Conservation (phyloP, 352 stramenopile genomes). For the Pythium rhizo-oryzae region DNA sequence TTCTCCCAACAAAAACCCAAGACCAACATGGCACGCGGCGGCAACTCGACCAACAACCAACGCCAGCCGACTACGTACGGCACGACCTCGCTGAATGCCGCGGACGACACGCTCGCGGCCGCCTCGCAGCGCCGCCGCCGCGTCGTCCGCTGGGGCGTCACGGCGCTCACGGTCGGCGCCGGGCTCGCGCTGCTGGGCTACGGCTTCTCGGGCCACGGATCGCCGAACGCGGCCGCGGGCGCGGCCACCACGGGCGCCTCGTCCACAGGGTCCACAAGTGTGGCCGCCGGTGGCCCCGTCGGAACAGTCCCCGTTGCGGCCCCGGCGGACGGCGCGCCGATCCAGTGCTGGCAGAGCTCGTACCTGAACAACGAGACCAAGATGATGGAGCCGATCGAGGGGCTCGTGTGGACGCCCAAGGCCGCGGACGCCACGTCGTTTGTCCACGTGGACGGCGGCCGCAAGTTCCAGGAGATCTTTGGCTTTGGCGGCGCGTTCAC, state of each 20-base stretch:
- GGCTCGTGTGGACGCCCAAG: conserved; percentile 47
- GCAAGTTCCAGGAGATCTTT: conserved; percentile 76
- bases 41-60: conserved; percentile 13
- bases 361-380: conserved; percentile 56
- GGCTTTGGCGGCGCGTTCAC: conserved; percentile 95
- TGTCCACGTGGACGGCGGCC: conserved; percentile 55
- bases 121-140: conserved; percentile 31
- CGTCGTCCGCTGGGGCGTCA: conserved; percentile 32
- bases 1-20: background rate
- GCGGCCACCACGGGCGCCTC: conserved; percentile 3
- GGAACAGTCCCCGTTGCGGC: background rate
- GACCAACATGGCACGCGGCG: conserved; percentile 18
- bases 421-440: conserved; percentile 29
- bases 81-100: conserved; percentile 38
- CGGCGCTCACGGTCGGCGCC: conserved; percentile 32
- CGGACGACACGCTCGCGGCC: conserved; percentile 23
- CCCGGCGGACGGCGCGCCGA: conserved; percentile 2
- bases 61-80: conserved; percentile 43
- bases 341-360: conserved; percentile 72
- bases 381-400: conserved; percentile 64
- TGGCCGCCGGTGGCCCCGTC: background rate
- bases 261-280: background rate
- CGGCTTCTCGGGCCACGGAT: conserved; percentile 14
- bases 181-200: conserved; percentile 35
- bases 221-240: background rate